Base-by-base conservation (phyloP, 2,329 filamentous ascomycete species). In the Arthrobotrys pseudoclavata region DNA sequence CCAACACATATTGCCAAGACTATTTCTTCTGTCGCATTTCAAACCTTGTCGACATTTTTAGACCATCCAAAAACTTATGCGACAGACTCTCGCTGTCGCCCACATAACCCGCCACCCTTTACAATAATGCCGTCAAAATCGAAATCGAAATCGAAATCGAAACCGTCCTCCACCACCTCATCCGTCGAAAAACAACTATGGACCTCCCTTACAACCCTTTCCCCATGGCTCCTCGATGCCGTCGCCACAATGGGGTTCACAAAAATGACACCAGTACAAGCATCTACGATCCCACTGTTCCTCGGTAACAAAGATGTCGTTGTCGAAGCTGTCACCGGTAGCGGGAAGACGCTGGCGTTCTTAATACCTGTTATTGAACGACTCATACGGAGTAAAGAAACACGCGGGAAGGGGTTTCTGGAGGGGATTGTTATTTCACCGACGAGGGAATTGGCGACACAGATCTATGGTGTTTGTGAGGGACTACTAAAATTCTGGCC, bases 241-340 rank as follows among this genome's bases (percentile, higher is more conserved):
- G 90, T 96, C 60, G 87, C 90, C 61, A 89, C 90, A 79, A 95
- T 96, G 91, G 93, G 93, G 77, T 97, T 97, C 84, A 86, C 87
- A 79, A 91, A 91, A 83, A 94, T 96, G 87, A 97, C 94, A 2
- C 95, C 95, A 0, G 94, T 97, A n/a, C 95, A 98, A 85, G 93
- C 94, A 52, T 95, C 93, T 75, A 91, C 93, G 3, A 91, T 97
- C 80, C 93, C 94, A 12, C 88, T 97, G 63, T 96, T 97, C 83
- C 90, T 94, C 85, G 91, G 90, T 63, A 92, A 97, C 83, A 97
- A 96, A 82, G 94, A 97, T 84, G 92, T 97, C 3, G 94, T 97
- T 0, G 94, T 97, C 4, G 93, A 97, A 87, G 93, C 93, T 34
- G 94, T 97, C 3, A 97, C 94, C 1, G 94, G 94, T 12, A 96